Evolutionary conservation across 352 stramenopile species (phyloP).

Genomic region (Phytophthora quininea): DNA sequence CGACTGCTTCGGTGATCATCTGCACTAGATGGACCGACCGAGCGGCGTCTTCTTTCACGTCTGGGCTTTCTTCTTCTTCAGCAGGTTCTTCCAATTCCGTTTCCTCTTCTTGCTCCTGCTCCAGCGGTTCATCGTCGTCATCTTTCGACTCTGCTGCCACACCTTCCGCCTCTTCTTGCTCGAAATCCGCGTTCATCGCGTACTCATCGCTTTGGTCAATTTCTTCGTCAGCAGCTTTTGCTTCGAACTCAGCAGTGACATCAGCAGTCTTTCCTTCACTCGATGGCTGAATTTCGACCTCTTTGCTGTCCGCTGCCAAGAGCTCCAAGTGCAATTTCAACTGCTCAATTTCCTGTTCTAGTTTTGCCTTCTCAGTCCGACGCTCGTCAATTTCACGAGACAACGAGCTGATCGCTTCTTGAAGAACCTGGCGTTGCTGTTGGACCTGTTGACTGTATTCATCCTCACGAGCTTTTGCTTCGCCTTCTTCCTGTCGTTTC

Average conservation of each 20-base stretch:
- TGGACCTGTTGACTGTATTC: slow-evolving; percentile 16
- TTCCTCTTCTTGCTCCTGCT: slow-evolving; percentile 30
- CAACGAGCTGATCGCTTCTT: slow-evolving; percentile 38
- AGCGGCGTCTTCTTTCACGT: slow-evolving; percentile 52
- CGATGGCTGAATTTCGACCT: not conserved
- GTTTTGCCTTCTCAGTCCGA: slow-evolving; percentile 42
- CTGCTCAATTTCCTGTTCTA: slow-evolving; percentile 75
- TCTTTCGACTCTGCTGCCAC: slow-evolving; percentile 25
- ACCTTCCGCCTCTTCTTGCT: slow-evolving; percentile 22
- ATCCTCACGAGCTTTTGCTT: slow-evolving; percentile 4
- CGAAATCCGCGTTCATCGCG: not conserved
- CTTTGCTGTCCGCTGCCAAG: slow-evolving; percentile 34
- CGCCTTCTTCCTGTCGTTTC: slow-evolving; percentile 8
- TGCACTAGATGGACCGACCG: slow-evolving; percentile 44
- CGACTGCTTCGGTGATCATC: slow-evolving; percentile 53
- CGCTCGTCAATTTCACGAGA: slow-evolving; percentile 45
- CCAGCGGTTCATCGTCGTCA: slow-evolving; percentile 15
- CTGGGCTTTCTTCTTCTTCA: slow-evolving; percentile 28
- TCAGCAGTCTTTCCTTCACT: slow-evolving; percentile 28
- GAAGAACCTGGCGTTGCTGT: slow-evolving; percentile 26
- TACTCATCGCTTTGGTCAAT: slow-evolving; percentile 19
- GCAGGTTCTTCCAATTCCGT: slow-evolving; percentile 25
- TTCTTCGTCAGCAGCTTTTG: slow-evolving; percentile 18
- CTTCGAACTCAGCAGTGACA: slow-evolving; percentile 4
- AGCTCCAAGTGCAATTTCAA: slow-evolving; percentile 63